These are phyloP conservation scores for Boletales sp. DNA, from an alignment of 768 basidiomycete species.

Conservation along the genomic window DNA sequence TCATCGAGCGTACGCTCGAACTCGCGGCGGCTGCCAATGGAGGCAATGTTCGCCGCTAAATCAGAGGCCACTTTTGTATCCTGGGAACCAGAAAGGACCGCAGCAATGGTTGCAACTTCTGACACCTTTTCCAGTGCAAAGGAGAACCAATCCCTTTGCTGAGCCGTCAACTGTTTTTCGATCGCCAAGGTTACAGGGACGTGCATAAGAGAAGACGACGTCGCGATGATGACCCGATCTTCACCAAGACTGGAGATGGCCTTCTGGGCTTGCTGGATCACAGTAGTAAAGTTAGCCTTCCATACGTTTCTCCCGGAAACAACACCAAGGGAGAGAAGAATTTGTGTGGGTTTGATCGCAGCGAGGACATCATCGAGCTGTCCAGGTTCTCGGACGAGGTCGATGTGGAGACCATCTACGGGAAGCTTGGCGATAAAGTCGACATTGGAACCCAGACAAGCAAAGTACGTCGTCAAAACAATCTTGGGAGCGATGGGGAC, in stretches of 20 bases:
- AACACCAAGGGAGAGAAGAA: slow-evolving; percentile 87
- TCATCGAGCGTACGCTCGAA: slow-evolving; percentile 95
- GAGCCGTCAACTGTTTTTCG: slow-evolving; percentile 85
- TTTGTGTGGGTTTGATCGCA: slow-evolving; percentile 78
- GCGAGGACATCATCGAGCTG: slow-evolving; percentile 82
- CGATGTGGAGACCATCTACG: slow-evolving; percentile 91
- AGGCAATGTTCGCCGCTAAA: slow-evolving; percentile 83
- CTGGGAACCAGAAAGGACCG: slow-evolving; percentile 81
- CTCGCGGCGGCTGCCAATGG: slow-evolving; percentile 90
- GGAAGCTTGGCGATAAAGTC: slow-evolving; percentile 89
- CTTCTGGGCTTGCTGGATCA: slow-evolving; percentile 79
- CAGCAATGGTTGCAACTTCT: slow-evolving; percentile 87
- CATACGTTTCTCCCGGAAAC: slow-evolving; percentile 99
- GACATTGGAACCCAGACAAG: slow-evolving; percentile 91
- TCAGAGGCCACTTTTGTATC: slow-evolving; percentile 64
- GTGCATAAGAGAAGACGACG: slow-evolving; percentile 97
- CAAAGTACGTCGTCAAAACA: slow-evolving; percentile 93
- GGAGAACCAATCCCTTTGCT: slow-evolving; percentile 97
- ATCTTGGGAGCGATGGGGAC: slow-evolving; percentile 87
- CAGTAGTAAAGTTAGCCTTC: slow-evolving; percentile 90
- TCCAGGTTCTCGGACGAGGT: slow-evolving; percentile 87
- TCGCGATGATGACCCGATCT: slow-evolving; percentile 88
- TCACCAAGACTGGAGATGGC: slow-evolving; percentile 79
- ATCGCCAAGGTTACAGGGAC: slow-evolving; percentile 93
- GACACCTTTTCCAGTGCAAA: slow-evolving; percentile 95